phyloP scores from a whole-genome alignment of 768 basidiomycete genomes.

The Macrocybe gigantea region DNA sequence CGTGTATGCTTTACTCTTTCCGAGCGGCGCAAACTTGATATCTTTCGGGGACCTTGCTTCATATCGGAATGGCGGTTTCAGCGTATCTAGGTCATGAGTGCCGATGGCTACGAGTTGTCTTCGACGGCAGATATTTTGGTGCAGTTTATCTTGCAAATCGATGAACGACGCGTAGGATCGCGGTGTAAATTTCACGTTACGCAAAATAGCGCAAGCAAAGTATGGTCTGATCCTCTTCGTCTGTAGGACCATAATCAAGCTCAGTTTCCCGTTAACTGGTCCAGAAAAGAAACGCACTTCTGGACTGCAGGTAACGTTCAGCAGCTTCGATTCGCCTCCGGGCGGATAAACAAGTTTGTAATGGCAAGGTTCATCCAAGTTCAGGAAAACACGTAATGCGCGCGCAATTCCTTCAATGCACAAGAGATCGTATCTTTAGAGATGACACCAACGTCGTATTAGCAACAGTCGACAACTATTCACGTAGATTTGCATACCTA shows the following conservation, averaged over 20 bases:
- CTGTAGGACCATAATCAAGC: constrained; percentile 27
- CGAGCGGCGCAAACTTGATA: constrained; percentile 89
- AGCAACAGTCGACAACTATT: no score
- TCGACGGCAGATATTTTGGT: constrained; percentile 90
- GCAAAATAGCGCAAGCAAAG: constrained; percentile 87
- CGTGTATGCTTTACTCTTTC: constrained; percentile 71
- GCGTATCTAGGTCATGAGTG: constrained; percentile 92
- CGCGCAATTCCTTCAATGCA: constrained; percentile 95
- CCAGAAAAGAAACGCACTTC: constrained; percentile 46
- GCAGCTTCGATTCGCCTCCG: constrained; percentile 56
- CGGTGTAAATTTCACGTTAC: constrained; percentile 84
- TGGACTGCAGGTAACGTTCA: constrained; percentile 63
- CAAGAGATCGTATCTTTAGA: constrained; percentile 85
- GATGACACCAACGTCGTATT: background rate
- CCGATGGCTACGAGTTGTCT: constrained; percentile 93
- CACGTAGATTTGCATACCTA: constrained; percentile 38
- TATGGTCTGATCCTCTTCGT: constrained; percentile 80
- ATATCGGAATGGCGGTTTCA: constrained; percentile 84
- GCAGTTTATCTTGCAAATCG: constrained; percentile 98
- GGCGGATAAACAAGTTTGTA: constrained; percentile 73
- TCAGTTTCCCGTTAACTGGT: background rate
- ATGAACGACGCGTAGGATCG: constrained; percentile 95
- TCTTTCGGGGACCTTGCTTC: constrained; percentile 76
- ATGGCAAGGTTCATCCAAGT: constrained; percentile 55
- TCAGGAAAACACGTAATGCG: constrained; percentile 78